These are phyloP conservation scores for Lumnitzera littorea DNA, from an alignment of 345 rosid species.

Conservation along the genomic window DNA sequence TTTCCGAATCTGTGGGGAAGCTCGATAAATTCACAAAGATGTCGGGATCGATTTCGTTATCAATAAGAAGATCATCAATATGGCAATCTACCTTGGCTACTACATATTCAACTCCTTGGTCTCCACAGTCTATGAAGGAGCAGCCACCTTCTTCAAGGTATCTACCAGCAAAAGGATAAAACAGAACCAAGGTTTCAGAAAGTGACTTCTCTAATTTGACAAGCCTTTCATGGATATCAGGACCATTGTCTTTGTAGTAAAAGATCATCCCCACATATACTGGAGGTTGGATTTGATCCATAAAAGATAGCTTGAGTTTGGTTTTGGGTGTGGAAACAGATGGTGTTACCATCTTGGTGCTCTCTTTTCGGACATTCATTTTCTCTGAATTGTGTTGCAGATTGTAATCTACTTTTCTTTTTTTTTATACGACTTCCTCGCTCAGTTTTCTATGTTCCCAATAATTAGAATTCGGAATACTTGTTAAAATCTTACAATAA, in stretches of 20 bases:
- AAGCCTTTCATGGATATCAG: conserved; percentile 2
- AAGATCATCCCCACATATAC: conserved; percentile 22
- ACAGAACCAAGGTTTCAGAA: no score
- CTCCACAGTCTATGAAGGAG: conserved; percentile 13
- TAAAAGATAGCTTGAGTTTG: no score
- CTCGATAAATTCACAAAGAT: conserved; percentile 5
- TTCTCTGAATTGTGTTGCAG: no score
- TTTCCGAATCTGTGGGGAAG: conserved; percentile 3
- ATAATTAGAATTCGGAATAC: no score
- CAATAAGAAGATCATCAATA: conserved; percentile 6
- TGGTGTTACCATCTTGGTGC: no score
- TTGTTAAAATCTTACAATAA: no score
- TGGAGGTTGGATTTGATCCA: conserved; percentile 20
- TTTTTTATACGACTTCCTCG: no score
- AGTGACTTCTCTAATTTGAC: no score
- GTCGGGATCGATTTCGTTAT: conserved; percentile 1
- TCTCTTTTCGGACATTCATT: no score
- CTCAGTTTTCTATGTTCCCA: no score
- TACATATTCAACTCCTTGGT: conserved; percentile 21
- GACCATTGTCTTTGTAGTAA: conserved; percentile 18
- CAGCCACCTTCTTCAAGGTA: neutral
- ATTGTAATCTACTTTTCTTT: no score
- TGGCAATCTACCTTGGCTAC: conserved; percentile 12
- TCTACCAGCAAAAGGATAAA: conserved; percentile 18
- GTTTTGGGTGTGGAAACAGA: conserved; percentile 8